phyloP scores from a whole-genome alignment of 306 rosid genomes.

The Rubus parviflorus region DNA sequence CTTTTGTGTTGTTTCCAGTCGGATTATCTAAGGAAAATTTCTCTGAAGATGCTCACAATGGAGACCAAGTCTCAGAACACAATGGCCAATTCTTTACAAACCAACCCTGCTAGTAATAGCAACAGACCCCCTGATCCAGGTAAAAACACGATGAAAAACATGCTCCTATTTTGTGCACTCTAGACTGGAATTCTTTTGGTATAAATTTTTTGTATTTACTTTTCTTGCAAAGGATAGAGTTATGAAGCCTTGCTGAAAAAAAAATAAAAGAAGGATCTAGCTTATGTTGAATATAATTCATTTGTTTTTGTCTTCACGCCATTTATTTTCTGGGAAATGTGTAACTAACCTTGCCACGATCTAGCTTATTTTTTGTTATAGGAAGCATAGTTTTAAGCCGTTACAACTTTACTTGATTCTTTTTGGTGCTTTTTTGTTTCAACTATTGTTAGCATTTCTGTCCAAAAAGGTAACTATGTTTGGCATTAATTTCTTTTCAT shows the following conservation, averaged over 20 bases:
- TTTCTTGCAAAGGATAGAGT: not conserved
- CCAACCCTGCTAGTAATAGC: conserved; percentile 50
- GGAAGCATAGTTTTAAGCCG: not conserved
- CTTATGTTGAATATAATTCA: not conserved
- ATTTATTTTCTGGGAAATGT: not conserved
- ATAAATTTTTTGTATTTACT: not conserved
- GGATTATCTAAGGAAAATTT: conserved; percentile 14
- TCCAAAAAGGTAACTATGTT: not conserved
- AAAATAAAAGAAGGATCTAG: not conserved
- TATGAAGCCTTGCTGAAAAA: not conserved
- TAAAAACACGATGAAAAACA: conserved; percentile 3
- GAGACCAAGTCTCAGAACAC: conserved; percentile 63
- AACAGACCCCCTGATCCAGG: conserved; percentile 68
- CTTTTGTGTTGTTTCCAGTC: not conserved
- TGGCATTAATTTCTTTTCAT: not conserved
- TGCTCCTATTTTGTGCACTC: not conserved
- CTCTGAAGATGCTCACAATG: conserved; percentile 54
- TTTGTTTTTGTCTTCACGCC: no score
- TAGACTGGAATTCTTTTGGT: not conserved
- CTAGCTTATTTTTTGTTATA: not conserved
- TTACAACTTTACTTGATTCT: not conserved
- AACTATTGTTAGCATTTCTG: not conserved
- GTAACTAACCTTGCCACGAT: not conserved
- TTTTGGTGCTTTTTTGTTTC: not conserved
- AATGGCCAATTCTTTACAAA: conserved; percentile 33